These are phyloP conservation scores for Cucumis cinereus DNA, from an alignment of 306 rosid species.

Conservation along the genomic window DNA sequence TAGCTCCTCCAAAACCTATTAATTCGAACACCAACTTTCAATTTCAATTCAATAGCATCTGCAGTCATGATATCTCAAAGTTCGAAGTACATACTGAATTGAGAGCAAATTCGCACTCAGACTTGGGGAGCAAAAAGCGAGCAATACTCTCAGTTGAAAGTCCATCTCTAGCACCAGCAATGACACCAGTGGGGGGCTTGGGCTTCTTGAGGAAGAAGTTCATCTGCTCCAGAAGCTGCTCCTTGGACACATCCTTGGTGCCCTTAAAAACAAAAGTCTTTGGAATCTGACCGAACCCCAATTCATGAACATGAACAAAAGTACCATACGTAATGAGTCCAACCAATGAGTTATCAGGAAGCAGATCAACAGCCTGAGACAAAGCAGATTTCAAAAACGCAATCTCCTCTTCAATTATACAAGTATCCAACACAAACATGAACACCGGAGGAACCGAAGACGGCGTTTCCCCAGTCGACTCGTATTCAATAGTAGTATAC, in stretches of 20 bases:
- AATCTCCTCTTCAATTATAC: constrained; percentile 79
- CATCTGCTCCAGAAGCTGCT: constrained; percentile 84
- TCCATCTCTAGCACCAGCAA: constrained; percentile 88
- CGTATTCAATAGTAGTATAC: constrained; percentile 80
- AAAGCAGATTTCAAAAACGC: constrained; percentile 53
- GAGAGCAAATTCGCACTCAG: constrained; percentile 72
- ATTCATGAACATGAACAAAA: constrained; percentile 71
- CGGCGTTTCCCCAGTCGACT: constrained; percentile 20
- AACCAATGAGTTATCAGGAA: constrained; percentile 80
- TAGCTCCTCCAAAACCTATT: constrained; percentile 79
- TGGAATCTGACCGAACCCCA: constrained; percentile 65
- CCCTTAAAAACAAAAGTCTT: constrained; percentile 77
- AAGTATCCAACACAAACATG: constrained; percentile 72
- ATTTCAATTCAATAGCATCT: background rate
- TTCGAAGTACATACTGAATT: constrained; percentile 42
- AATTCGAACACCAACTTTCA: background rate
- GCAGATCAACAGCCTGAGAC: constrained; percentile 59
- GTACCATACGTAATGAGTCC: constrained; percentile 77
- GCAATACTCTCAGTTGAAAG: constrained; percentile 62
- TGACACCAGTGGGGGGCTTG: constrained; percentile 57
- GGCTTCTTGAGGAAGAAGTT: constrained; percentile 67
- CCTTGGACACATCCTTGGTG: constrained; percentile 62
- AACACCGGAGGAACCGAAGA: constrained; percentile 43
- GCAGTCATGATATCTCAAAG: background rate
- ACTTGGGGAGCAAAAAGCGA: constrained; percentile 65